These are phyloP conservation scores for Hapsidospora chrysogenum DNA, from an alignment of 495 filamentous ascomycete species.

Conservation along the genomic window DNA sequence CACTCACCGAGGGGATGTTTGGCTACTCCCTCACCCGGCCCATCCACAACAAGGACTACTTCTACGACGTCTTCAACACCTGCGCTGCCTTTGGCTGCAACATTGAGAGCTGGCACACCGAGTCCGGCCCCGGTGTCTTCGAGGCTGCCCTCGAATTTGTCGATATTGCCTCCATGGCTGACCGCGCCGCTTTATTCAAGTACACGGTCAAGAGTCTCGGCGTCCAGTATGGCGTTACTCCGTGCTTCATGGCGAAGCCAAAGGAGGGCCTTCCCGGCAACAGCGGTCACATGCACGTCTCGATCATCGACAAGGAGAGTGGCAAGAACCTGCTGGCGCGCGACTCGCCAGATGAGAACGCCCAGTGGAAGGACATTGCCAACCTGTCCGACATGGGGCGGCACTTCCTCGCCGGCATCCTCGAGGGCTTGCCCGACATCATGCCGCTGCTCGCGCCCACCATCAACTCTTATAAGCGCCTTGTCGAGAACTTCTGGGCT, in stretches of 20 bases:
- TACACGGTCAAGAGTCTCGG: slow-evolving; percentile 73
- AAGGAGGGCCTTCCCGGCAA: slow-evolving; percentile 80
- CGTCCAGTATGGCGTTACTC: slow-evolving; percentile 75
- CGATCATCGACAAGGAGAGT: slow-evolving; percentile 43
- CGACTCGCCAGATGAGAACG: slow-evolving; percentile 46
- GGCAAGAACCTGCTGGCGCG: slow-evolving; percentile 72
- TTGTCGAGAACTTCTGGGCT: slow-evolving; percentile 98
- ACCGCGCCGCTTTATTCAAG: slow-evolving; percentile 86
- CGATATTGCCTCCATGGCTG: slow-evolving; percentile 74
- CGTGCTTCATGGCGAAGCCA: slow-evolving; percentile 99
- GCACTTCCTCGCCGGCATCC: slow-evolving; percentile 83
- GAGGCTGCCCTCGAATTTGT: slow-evolving; percentile 86
- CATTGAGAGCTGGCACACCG: slow-evolving; percentile 95
- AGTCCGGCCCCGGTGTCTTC: slow-evolving; percentile 88
- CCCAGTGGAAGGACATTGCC: slow-evolving; percentile 56
- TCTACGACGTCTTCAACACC: slow-evolving; percentile 74
- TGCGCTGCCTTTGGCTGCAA: slow-evolving; percentile 68
- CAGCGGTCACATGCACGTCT: slow-evolving; percentile 89
- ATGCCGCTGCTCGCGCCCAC: slow-evolving; percentile 93
- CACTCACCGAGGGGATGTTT: slow-evolving; percentile 92
- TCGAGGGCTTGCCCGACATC: slow-evolving; percentile 79
- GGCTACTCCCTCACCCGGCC: slow-evolving; percentile 91
- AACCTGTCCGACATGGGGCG: slow-evolving; percentile 74
- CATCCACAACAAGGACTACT: slow-evolving; percentile 86
- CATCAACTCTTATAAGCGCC: slow-evolving; percentile 90